A percentile compares a stretch with the other conserved stretches of the same genome.
Evolutionary conservation across 495 filamentous ascomycete genomes (phyloP).

Genomic region (Neurospora cerealis): DNA sequence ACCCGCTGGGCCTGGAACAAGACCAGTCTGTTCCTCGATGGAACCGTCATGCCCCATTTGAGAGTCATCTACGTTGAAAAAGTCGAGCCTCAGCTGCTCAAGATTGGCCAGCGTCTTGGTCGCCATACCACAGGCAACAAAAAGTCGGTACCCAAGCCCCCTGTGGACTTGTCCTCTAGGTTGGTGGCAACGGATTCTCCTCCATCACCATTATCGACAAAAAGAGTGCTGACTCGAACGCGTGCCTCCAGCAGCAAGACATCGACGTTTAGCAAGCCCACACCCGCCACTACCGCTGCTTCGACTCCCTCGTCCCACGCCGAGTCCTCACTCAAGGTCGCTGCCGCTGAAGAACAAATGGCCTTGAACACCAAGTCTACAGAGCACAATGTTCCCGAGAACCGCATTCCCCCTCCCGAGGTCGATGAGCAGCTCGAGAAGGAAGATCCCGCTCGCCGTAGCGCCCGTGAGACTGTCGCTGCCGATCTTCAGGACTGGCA

Average conservation of each 20-base stretch:
- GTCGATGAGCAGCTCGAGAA: slow-evolving; percentile 19
- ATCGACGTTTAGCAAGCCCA: slow-evolving; percentile 31
- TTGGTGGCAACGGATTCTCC: slow-evolving; percentile 6
- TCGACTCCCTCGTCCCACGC: not conserved
- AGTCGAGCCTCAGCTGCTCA: slow-evolving; percentile 88
- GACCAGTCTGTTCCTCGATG: slow-evolving; percentile 55
- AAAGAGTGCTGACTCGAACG: not conserved
- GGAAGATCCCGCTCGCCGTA: slow-evolving; percentile 32
- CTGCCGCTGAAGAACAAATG: slow-evolving; percentile 1
- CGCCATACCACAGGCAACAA: slow-evolving; percentile 45
- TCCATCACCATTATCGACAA: not conserved
- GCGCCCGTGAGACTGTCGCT: slow-evolving; percentile 54
- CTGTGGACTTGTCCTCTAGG: slow-evolving; percentile 12
- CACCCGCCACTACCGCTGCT: slow-evolving; percentile 11
- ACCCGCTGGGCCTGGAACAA: slow-evolving; percentile 58
- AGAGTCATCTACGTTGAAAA: slow-evolving; percentile 75
- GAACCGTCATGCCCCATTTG: slow-evolving; percentile 69
- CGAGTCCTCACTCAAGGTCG: not conserved
- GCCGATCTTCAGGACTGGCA: slow-evolving; percentile 77
- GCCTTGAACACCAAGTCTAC: slow-evolving; percentile 8
- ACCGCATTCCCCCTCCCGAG: slow-evolving; percentile 17
- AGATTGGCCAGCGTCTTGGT: slow-evolving; percentile 83
- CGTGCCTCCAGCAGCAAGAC: slow-evolving; percentile 7
- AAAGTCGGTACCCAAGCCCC: slow-evolving; percentile 17
- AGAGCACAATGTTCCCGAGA: slow-evolving; percentile 2